These are phyloP conservation scores for Strigomonas galati DNA, from an alignment of 208 protist genomes.

Conservation along the genomic window DNA sequence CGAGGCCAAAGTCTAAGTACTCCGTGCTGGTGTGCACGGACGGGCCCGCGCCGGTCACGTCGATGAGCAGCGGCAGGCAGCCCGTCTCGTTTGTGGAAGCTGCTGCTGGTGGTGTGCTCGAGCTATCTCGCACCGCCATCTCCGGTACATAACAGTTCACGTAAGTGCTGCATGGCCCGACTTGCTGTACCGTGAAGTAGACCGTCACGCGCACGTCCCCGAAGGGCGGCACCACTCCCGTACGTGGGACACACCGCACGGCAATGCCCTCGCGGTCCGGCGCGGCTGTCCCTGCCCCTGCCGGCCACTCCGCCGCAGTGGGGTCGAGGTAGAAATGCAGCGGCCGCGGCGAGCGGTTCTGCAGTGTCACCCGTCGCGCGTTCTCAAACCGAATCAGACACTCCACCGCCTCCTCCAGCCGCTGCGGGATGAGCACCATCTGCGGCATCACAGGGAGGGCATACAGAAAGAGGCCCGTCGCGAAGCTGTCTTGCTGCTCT, in stretches of 20 bases:
- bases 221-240: slow-evolving; percentile 50
- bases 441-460: slow-evolving; percentile 56
- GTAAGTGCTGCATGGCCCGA: slow-evolving; percentile 40
- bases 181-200: slow-evolving; percentile 52
- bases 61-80: slow-evolving; percentile 25
- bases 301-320: slow-evolving; percentile 26
- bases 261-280: slow-evolving; percentile 34
- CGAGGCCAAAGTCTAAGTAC: slow-evolving; percentile 85
- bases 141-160: slow-evolving; percentile 75
- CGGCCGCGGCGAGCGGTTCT: slow-evolving; percentile 62
- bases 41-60: slow-evolving; percentile 66
- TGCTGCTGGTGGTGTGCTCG: slow-evolving; percentile 9
- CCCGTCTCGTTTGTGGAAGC: background rate
- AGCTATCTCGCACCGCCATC: slow-evolving; percentile 24
- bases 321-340: slow-evolving; percentile 79
- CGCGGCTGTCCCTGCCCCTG: slow-evolving; percentile 1
- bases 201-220: slow-evolving; percentile 44
- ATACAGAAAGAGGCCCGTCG: slow-evolving; percentile 74
- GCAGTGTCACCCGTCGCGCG: slow-evolving; percentile 65
- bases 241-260: slow-evolving; percentile 60
- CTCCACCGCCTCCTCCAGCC: slow-evolving; percentile 72
- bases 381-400: slow-evolving; percentile 68
- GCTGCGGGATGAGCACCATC: slow-evolving; percentile 52
- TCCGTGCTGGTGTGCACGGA: slow-evolving; percentile 73
- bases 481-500: slow-evolving; percentile 36